Evolutionary conservation across 2,329 filamentous ascomycete genomes (phyloP), one percentile per base, ranked within the genome.

Genomic region (Tothia fuscella): DNA sequence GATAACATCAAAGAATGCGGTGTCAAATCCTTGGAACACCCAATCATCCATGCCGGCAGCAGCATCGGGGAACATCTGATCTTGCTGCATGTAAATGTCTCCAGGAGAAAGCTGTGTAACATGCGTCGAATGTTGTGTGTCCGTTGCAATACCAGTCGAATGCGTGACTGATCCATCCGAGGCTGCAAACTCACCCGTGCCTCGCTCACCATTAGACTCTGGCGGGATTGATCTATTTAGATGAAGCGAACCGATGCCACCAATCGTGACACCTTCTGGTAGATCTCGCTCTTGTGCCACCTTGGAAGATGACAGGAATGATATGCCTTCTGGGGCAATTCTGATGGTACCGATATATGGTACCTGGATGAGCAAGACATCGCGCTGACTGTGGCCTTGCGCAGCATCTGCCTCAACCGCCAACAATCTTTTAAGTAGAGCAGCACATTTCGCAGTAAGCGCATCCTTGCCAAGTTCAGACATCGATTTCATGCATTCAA

Each of bases 341-440:
- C 24, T 40, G 42, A 46, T 44, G 2, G 52, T 57, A 1, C 66
- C 64, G 17, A 67, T 55, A 30, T 64, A 63, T 0, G 67, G 67
- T 14, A 70, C 60, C 10, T 58, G 51, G 10, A 71, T 60, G 14
- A 49, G 48, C 3, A 46, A 17, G 16, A 13, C 26, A 4, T 41
- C 21, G 13, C 30, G 34, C 9, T 40, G 29, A 21, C 17, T 25
- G 5, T 33, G 20, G 22, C 33, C 42, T 13, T 45, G 10, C 10
- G 42, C 33, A 5, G 44, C 41, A 24, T 44, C 42, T 12, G 42
- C 42, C 22, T 46, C 44, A 26, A 45, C 22, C 5, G 25, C 6
- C 13, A 46, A 42, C 28, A 46, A 26, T 13, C 22, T 14, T 29
- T 26, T 16, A 13, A 46, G 19, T 28, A 46, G 14, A 6, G 12